These are phyloP conservation scores for Schwanniomyces etchellsii DNA, from an alignment of 1,139 yeast genomes.

Conservation along the genomic window DNA sequence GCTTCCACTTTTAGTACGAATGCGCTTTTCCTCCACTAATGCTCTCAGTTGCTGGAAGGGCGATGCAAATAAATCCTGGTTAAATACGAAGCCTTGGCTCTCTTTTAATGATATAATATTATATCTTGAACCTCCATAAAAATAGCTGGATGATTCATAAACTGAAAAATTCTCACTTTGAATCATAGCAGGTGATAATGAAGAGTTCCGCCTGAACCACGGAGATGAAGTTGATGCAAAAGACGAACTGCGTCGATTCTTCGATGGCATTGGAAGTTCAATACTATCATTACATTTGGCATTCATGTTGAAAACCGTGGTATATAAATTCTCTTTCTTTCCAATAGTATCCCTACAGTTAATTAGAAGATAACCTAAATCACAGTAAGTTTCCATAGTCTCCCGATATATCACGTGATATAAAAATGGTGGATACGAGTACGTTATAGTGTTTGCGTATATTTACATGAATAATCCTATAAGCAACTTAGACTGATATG, in stretches of 20 bases:
- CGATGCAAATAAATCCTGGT: constrained; percentile 67
- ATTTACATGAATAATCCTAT: too few species aligned
- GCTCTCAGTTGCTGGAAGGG: constrained; percentile 57
- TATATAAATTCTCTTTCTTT: not conserved
- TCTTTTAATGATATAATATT: constrained; percentile 49
- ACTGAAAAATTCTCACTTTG: constrained; percentile 54
- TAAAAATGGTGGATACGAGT: too few species aligned
- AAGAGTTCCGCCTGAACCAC: constrained; percentile 54
- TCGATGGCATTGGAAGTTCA: not conserved
- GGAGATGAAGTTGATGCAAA: constrained; percentile 48
- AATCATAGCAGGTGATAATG: constrained; percentile 57
- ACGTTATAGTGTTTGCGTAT: too few species aligned
- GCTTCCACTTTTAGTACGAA: not conserved
- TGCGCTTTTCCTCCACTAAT: constrained; percentile 30
- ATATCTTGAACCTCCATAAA: constrained; percentile 24
- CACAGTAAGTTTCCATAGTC: too few species aligned
- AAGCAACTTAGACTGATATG: too few species aligned
- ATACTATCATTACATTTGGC: not conserved
- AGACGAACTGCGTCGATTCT: constrained; percentile 33
- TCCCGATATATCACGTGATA: too few species aligned
- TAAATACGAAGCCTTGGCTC: constrained; percentile 70
- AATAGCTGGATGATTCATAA: constrained; percentile 41
- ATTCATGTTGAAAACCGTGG: not conserved
- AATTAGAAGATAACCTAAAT: too few species aligned
- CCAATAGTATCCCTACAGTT: not conserved